phyloP scores from a whole-genome alignment of 2,329 filamentous ascomycete species.

The Mollisiaceae sp. region DNA sequence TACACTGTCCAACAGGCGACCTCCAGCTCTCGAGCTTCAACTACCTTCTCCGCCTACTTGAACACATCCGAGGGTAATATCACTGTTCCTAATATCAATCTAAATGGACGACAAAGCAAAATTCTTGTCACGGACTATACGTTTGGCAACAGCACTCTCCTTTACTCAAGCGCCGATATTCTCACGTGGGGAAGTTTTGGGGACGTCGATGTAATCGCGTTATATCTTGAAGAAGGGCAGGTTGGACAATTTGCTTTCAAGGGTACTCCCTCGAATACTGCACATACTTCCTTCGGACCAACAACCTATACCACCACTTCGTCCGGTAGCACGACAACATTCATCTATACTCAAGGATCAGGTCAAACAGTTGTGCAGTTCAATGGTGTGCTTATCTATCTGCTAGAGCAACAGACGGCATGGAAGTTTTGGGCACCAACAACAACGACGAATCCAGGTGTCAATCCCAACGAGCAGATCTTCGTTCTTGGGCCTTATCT shows the following conservation, averaged over 20 bases:
- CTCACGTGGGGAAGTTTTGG: constrained; percentile 52
- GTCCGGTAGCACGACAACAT: constrained; percentile 42
- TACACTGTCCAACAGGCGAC: constrained; percentile 54
- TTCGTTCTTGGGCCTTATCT: constrained; percentile 52
- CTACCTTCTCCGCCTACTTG: constrained; percentile 53
- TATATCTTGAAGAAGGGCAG: constrained; percentile 56
- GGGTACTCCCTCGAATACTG: constrained; percentile 41
- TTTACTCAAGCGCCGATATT: constrained; percentile 58
- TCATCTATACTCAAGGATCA: constrained; percentile 53
- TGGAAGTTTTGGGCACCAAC: constrained; percentile 62
- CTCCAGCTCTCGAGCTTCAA: constrained; percentile 50
- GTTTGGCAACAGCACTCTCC: constrained; percentile 52
- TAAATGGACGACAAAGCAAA: constrained; percentile 58
- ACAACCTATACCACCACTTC: constrained; percentile 43
- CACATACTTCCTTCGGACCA: constrained; percentile 49
- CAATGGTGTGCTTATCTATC: constrained; percentile 54
- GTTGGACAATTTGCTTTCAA: constrained; percentile 56
- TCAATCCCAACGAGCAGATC: constrained; percentile 52
- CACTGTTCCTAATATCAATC: constrained; percentile 51
- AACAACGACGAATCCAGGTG: constrained; percentile 51
- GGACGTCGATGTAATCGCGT: constrained; percentile 51
- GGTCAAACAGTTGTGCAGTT: constrained; percentile 54
- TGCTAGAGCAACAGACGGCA: constrained; percentile 58
- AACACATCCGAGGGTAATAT: constrained; percentile 52
- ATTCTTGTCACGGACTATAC: constrained; percentile 59